These are phyloP conservation scores for Orbilia blumenaviensis DNA, from an alignment of 2,329 filamentous ascomycete species.

Conservation along the genomic window DNA sequence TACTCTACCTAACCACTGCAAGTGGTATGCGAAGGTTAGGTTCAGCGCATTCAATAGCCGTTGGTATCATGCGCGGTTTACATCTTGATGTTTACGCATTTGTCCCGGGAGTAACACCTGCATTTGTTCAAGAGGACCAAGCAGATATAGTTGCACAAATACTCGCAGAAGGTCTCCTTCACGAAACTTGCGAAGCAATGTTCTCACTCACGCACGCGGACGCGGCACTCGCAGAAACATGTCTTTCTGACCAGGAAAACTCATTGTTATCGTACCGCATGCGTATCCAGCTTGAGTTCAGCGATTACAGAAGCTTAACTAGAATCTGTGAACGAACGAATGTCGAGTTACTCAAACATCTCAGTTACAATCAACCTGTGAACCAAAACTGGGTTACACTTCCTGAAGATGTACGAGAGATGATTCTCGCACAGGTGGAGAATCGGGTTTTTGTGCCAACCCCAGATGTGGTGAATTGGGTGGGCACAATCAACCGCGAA, in stretches of 20 bases:
- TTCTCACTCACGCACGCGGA: slow-evolving; percentile 58
- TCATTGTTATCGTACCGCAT: slow-evolving; percentile 59
- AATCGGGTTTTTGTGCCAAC: slow-evolving; percentile 56
- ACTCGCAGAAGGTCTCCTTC: slow-evolving; percentile 60
- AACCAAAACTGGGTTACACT: slow-evolving; percentile 59
- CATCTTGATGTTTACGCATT: slow-evolving; percentile 49
- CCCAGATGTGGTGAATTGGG: slow-evolving; percentile 57
- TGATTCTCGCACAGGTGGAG: slow-evolving; percentile 59
- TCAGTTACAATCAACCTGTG: slow-evolving; percentile 59
- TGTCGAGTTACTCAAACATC: slow-evolving; percentile 59
- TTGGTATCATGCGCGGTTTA: slow-evolving; percentile 32
- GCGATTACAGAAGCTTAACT: slow-evolving; percentile 56
- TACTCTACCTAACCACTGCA: slow-evolving; percentile 35
- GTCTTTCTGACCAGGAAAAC: slow-evolving; percentile 58
- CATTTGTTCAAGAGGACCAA: slow-evolving; percentile 42
- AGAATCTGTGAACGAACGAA: slow-evolving; percentile 59
- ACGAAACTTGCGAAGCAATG: slow-evolving; percentile 59
- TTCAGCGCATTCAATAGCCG: slow-evolving; percentile 24
- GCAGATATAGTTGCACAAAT: slow-evolving; percentile 46
- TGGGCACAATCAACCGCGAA: slow-evolving; percentile 53
- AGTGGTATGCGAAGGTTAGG: slow-evolving; percentile 40
- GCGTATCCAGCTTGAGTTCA: slow-evolving; percentile 60
- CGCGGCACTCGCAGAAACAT: slow-evolving; percentile 59
- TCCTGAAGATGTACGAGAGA: slow-evolving; percentile 58
- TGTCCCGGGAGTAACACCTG: slow-evolving; percentile 32